These are phyloP conservation scores for Stramenopiles sp. DNA, from an alignment of 352 stramenopile species.

Conservation along the genomic window DNA sequence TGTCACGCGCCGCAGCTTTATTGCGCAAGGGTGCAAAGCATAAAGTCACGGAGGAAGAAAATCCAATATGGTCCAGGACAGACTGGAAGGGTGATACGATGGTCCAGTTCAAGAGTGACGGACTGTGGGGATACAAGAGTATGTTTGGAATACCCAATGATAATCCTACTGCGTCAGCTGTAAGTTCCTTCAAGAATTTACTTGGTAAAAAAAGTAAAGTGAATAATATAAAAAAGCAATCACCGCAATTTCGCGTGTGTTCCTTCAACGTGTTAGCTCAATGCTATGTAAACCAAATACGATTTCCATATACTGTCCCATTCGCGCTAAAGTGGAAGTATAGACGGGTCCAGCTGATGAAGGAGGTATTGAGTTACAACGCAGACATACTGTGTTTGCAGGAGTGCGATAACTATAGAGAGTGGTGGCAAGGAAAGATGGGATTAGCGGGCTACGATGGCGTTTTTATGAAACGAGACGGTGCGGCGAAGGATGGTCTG, in stretches of 20 bases:
- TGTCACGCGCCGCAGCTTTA: not conserved
- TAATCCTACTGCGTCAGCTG: not conserved
- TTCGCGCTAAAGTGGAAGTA: not conserved
- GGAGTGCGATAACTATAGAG: slow-evolving; percentile 62
- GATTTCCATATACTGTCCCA: not conserved
- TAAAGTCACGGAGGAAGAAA: not conserved
- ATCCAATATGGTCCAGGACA: not conserved
- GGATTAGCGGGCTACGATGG: slow-evolving; percentile 48
- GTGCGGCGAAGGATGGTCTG: slow-evolving; percentile 38
- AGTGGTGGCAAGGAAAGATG: slow-evolving; percentile 50
- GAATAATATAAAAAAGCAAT: slow-evolving; percentile 18
- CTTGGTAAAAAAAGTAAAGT: not conserved
- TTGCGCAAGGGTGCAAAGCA: not conserved
- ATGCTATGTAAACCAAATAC: slow-evolving; percentile 33
- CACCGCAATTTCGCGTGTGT: slow-evolving; percentile 31
- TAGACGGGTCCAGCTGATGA: slow-evolving; percentile 14
- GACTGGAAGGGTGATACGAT: not conserved
- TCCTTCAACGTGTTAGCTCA: slow-evolving; percentile 59
- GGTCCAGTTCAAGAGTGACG: not conserved
- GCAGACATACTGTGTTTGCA: slow-evolving; percentile 60
- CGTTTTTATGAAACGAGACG: slow-evolving; percentile 35
- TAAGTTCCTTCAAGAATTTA: not conserved
- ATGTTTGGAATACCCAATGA: not conserved
- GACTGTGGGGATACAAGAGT: not conserved
- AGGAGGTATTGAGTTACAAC: slow-evolving; percentile 46